Percentiles rank a stretch among this genome's conserved stretches.
phyloP scores from a whole-genome alignment of 2,329 filamentous ascomycete species.

The Sclerotinia spermophila region DNA sequence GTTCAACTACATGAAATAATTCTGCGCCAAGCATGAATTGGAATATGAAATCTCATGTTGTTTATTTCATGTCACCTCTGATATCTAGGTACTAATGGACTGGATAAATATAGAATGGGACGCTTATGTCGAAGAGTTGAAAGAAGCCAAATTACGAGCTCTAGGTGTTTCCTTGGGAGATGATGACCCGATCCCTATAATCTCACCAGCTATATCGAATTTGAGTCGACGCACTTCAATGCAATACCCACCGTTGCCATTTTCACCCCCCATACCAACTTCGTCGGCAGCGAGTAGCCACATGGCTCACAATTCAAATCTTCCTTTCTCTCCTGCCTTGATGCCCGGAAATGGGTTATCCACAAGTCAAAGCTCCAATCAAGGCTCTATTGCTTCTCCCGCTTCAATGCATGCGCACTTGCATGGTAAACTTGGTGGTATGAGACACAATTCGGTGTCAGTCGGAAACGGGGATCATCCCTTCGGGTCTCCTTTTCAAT shows the following conservation, averaged over 20 bases:
- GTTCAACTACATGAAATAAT: slow-evolving; percentile 6
- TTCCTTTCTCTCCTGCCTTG: slow-evolving; percentile 52
- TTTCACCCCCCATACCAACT: slow-evolving; percentile 79
- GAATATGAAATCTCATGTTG: not conserved
- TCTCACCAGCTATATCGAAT: slow-evolving; percentile 62
- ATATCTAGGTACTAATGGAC: slow-evolving; percentile 20
- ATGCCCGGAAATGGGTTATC: slow-evolving; percentile 57
- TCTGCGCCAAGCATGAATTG: not conserved
- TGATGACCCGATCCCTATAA: slow-evolving; percentile 61
- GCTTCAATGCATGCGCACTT: slow-evolving; percentile 58
- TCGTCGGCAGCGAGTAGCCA: slow-evolving; percentile 73
- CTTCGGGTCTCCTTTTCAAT: slow-evolving; percentile 65
- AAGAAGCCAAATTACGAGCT: slow-evolving; percentile 88
- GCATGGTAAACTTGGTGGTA: slow-evolving; percentile 56
- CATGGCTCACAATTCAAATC: slow-evolving; percentile 47
- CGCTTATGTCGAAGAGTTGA: slow-evolving; percentile 74
- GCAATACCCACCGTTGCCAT: slow-evolving; percentile 71
- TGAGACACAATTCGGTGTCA: slow-evolving; percentile 66
- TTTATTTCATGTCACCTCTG: not conserved
- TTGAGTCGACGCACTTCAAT: slow-evolving; percentile 65
- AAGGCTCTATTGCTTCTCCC: slow-evolving; percentile 68
- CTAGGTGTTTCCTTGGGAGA: slow-evolving; percentile 80
- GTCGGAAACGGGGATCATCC: slow-evolving; percentile 53
- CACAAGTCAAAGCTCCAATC: slow-evolving; percentile 58
- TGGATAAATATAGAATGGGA: slow-evolving; percentile 53